Conservation (phyloP, 192 early-diverging fungal species). For the Entrophospora sp. region DNA sequence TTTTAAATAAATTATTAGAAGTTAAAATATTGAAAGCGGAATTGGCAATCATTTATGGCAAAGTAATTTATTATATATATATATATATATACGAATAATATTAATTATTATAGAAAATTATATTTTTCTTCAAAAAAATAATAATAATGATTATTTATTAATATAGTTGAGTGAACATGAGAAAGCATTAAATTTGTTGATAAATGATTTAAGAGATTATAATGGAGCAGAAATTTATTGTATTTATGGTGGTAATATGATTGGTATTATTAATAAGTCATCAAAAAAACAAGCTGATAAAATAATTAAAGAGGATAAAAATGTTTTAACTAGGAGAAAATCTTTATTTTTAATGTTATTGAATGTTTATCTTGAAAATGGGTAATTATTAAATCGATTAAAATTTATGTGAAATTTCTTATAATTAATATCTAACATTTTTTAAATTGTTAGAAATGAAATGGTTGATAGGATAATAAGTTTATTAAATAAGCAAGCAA, state of each 20-base stretch:
- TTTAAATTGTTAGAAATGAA: constrained; percentile 17
- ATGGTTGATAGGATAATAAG: constrained; percentile 27
- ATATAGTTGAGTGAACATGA: constrained; percentile 35
- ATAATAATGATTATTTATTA: neutral
- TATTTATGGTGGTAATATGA: constrained; percentile 36
- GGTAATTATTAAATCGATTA: constrained; percentile 19
- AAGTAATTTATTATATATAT: constrained; percentile 28
- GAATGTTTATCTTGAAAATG: constrained; percentile 39
- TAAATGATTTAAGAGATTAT: constrained; percentile 40
- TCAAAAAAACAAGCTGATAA: constrained; percentile 17
- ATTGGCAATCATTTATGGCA: constrained; percentile 37
- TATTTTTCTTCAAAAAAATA: neutral
- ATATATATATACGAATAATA: too few species aligned
- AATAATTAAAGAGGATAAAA: constrained; percentile 2
- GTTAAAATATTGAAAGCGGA: constrained; percentile 33
- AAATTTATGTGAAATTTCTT: neutral
- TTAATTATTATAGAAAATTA: neutral
- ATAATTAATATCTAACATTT: neutral
- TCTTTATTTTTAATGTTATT: constrained; percentile 39
- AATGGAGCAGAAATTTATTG: constrained; percentile 46
- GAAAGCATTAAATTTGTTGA: constrained; percentile 36
- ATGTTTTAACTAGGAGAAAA: constrained; percentile 16
- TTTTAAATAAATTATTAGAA: constrained; percentile 29
- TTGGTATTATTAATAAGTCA: constrained; percentile 15
- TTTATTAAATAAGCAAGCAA: constrained; percentile 44